Evolutionary conservation across 257 asterid genomes (phyloP), one percentile per base, ranked within the genome.

Genomic region (Nicotiana tomentosiformis): DNA sequence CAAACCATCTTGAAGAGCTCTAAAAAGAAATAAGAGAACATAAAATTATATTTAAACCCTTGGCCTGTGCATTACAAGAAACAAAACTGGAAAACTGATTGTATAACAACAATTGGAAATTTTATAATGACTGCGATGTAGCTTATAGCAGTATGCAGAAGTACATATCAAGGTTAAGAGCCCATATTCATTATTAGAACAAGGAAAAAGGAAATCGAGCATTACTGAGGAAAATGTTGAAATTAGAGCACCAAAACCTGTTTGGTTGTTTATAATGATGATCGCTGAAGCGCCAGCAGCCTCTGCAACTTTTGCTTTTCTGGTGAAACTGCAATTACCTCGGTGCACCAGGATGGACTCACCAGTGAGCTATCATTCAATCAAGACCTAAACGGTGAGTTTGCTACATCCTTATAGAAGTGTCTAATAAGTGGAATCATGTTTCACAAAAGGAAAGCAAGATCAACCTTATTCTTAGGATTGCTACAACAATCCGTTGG

Each of bases 1-100:
- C 99, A 96, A 84, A 96, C 98, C 99, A 96, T 96, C 97, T 96
- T 96, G 92, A 96, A 94, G 88, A 96, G 98, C 79, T 96, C 99
- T 96, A 93, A 37, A 82, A 70, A 86, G 77, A 56, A 79, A 81
- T 9, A 66, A 46, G 17, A 62, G 56, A 83, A 58, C 35, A 56
- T 10, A 53, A 46, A 35, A 65, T 68, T 39, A 49, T 32, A 70
- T 33, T 80, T 53, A 43, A 64, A 77, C 53, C 69, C 55, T 77
- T 78, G 69, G 16, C 66, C 10, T 4, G 12, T 43, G 60, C 78
- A 69, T 49, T 32, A 70, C 12, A 10, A 67, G 39, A 23, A 55
- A 65, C 2, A 43, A 74, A 26, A 57, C 70, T 51, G 62, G 68
- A 37, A 39, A 68, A 14, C 15, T 29, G 70, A 35, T 51, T 51